Percentiles rank a stretch among this genome's conserved stretches.
Conservation (phyloP, 1,284 basidiomycete species). For the Paramarasmius palmivorus region DNA sequence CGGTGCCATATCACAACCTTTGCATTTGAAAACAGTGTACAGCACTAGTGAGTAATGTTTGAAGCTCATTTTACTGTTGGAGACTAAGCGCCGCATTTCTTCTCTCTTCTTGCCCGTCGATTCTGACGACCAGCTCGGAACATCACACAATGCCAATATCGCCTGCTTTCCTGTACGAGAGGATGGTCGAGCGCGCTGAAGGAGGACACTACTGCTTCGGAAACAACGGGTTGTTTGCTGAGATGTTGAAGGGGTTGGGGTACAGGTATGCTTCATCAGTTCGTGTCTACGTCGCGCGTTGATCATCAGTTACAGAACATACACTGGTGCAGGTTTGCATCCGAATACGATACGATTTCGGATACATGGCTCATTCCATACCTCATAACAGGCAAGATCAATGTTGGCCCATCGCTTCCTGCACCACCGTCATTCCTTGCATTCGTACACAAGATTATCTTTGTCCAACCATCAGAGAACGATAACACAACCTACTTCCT, state of each 20-base stretch:
- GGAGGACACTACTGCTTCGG: slow-evolving; percentile 38
- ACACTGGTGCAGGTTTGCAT: neutral
- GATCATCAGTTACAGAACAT: neutral
- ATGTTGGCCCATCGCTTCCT: slow-evolving; percentile 22
- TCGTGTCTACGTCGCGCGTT: neutral
- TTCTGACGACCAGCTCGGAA: slow-evolving; percentile 21
- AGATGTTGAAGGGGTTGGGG: slow-evolving; percentile 35
- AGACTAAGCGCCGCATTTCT: neutral
- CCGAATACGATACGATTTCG: neutral
- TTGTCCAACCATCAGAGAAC: slow-evolving; percentile 34
- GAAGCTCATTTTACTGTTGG: neutral
- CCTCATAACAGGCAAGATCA: neutral
- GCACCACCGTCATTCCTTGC: slow-evolving; percentile 22
- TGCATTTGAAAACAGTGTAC: slow-evolving; percentile 36
- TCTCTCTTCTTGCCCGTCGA: no score
- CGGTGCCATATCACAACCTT: slow-evolving; percentile 27
- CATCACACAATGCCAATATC: slow-evolving; percentile 32
- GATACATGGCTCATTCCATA: neutral
- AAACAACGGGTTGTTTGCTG: slow-evolving; percentile 31
- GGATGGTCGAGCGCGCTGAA: slow-evolving; percentile 25
- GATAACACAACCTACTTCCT: slow-evolving; percentile 34
- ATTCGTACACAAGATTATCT: slow-evolving; percentile 32
- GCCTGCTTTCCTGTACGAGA: slow-evolving; percentile 26
- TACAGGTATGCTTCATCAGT: slow-evolving; percentile 26
- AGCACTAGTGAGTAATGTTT: slow-evolving; percentile 35